Percentiles rank a stretch among this genome's conserved stretches.
Evolutionary conservation across 2,329 filamentous ascomycete species (phyloP).

Genomic region (Colletotrichum noveboracense): DNA sequence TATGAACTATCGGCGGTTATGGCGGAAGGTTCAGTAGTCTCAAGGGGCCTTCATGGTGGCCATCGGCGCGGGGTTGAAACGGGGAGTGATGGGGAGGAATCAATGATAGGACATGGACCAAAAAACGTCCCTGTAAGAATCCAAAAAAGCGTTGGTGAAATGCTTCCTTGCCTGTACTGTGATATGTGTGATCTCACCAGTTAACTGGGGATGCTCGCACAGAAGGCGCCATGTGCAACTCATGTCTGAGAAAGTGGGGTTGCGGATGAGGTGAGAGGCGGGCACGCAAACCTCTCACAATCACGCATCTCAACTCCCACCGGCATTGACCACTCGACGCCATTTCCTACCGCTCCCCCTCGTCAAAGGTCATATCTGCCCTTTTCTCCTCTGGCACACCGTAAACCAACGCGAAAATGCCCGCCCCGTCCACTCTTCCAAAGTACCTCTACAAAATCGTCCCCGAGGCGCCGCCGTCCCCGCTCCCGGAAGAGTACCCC

Average conservation of each 20-base stretch:
- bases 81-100: not conserved
- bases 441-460: conserved; percentile 66
- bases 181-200: not conserved
- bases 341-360: not conserved
- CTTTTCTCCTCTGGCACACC: not conserved
- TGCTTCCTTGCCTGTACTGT: not conserved
- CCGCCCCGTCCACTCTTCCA: conserved; percentile 35
- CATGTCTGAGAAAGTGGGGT: not conserved
- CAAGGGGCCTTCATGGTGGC: not conserved
- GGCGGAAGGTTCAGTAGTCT: not conserved
- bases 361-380: not conserved
- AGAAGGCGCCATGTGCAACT: not conserved
- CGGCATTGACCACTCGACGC: not conserved
- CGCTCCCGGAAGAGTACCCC: conserved; percentile 59
- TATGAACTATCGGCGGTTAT: not conserved
- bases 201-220: not conserved
- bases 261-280: not conserved
- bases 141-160: not conserved
- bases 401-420: not conserved
- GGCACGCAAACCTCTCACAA: not conserved
- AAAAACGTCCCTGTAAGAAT: not conserved
- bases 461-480: conserved; percentile 54
- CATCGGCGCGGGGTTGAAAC: not conserved
- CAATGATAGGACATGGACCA: conserved; percentile 2
- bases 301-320: not conserved